A percentile compares a stretch with the other conserved stretches of the same genome.
phyloP scores from a whole-genome alignment of 2,329 filamentous ascomycete genomes.

The Cytospora paraplurivora region DNA sequence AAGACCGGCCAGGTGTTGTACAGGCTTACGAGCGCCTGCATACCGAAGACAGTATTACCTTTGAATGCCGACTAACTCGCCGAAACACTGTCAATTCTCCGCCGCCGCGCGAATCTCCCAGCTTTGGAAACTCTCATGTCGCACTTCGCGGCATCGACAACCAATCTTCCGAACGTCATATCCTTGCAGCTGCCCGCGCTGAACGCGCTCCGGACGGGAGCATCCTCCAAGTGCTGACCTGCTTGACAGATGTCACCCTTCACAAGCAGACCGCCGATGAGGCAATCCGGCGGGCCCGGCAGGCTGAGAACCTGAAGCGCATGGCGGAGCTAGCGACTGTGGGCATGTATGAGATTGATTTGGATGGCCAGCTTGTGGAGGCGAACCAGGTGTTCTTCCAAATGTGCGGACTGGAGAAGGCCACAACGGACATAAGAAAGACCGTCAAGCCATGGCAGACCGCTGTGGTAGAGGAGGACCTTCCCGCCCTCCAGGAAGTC shows the following conservation, averaged over 20 bases:
- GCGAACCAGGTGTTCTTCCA: conserved; percentile 58
- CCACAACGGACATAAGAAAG: conserved; percentile 38
- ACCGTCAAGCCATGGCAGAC: conserved; percentile 48
- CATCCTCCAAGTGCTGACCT: conserved; percentile 50
- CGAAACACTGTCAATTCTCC: conserved; percentile 36
- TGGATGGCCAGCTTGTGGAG: conserved; percentile 51
- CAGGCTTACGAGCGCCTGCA: conserved; percentile 47
- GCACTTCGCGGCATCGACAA: conserved; percentile 40
- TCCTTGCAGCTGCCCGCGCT: conserved; percentile 51
- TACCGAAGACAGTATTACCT: conserved; percentile 43
- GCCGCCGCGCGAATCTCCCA: conserved; percentile 39
- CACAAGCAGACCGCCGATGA: conserved; percentile 53
- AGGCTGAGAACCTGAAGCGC: conserved; percentile 55
- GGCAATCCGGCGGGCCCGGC: conserved; percentile 51
- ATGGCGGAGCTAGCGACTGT: conserved; percentile 58
- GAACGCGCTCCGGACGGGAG: conserved; percentile 47
- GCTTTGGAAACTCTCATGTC: conserved; percentile 41
- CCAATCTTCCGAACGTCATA: conserved; percentile 43
- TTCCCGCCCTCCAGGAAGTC: conserved; percentile 43
- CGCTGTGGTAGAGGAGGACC: conserved; percentile 50
- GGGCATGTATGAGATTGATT: conserved; percentile 57
- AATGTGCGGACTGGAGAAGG: conserved; percentile 51
- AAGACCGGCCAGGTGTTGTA: conserved; percentile 46
- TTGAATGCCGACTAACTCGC: conserved; percentile 46
- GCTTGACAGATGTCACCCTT: conserved; percentile 53